These are phyloP conservation scores for Zizania palustris DNA, from an alignment of 202 grass and related monocot species.

Conservation along the genomic window DNA sequence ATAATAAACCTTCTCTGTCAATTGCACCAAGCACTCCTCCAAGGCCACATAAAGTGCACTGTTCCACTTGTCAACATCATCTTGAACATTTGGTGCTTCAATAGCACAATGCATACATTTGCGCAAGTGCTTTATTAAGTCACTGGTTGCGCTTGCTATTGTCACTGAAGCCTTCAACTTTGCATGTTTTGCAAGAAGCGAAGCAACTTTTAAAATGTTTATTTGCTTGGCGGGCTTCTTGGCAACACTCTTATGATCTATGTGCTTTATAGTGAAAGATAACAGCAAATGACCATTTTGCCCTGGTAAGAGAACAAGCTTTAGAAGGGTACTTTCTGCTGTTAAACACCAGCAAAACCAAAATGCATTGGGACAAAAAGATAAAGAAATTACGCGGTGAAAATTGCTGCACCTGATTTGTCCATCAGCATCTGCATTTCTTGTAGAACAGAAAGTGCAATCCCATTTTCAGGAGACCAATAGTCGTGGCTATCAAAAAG, in stretches of 20 bases:
- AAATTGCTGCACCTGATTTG: constrained; percentile 71
- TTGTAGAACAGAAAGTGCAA: constrained; percentile 85
- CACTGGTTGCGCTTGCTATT: constrained; percentile 76
- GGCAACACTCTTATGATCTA: constrained; percentile 85
- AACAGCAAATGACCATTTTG: constrained; percentile 84
- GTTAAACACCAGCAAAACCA: constrained; percentile 15
- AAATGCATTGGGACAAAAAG: constrained; percentile 21
- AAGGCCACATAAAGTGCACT: constrained; percentile 70
- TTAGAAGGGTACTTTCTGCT: constrained; percentile 28
- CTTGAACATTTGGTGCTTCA: constrained; percentile 65
- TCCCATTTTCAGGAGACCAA: constrained; percentile 80
- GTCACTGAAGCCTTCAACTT: constrained; percentile 71
- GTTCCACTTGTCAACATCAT: constrained; percentile 57
- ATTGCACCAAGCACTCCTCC: constrained; percentile 78
- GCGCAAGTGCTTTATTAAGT: constrained; percentile 83
- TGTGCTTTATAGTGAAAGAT: constrained; percentile 86
- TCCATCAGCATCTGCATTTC: constrained; percentile 87
- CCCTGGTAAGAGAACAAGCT: constrained; percentile 51
- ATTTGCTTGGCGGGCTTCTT: constrained; percentile 66
- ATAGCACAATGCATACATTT: constrained; percentile 93
- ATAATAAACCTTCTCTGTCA: constrained; percentile 77
- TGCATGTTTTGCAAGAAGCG: constrained; percentile 70
- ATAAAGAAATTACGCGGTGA: constrained; percentile 43
- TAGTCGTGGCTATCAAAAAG: constrained; percentile 76
- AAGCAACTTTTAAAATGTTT: constrained; percentile 85